These are phyloP conservation scores for Arachis monticola DNA, from an alignment of 331 rosid species.

Conservation along the genomic window DNA sequence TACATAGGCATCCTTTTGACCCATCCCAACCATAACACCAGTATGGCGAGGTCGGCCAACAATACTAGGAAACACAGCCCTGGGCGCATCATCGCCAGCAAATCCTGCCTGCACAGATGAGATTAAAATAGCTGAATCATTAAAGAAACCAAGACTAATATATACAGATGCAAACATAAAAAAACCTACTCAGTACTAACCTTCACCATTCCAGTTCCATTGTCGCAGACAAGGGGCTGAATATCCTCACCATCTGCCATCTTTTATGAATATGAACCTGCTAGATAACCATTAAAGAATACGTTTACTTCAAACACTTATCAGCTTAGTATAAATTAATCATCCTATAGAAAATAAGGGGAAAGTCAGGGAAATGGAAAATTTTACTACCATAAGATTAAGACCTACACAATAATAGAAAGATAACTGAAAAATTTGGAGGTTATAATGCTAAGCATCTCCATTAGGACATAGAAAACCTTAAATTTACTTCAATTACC, in stretches of 20 bases:
- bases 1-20: conserved; percentile 55
- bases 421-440: background rate
- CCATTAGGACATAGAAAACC: background rate
- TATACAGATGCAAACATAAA: background rate
- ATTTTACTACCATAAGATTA: background rate
- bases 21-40: conserved; percentile 57
- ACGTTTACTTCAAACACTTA: background rate
- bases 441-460: background rate
- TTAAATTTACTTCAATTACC: background rate
- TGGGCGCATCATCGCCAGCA: conserved; percentile 61
- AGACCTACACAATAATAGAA: background rate
- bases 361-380: background rate
- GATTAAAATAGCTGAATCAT: background rate
- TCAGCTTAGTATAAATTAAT: background rate
- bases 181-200: conserved; percentile 31
- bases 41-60: conserved; percentile 57
- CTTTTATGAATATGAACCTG: conserved; percentile 37
- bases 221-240: conserved; percentile 54
- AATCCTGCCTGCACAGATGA: conserved; percentile 48
- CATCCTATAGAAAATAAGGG: background rate
- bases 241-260: conserved; percentile 54
- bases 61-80: conserved; percentile 59
- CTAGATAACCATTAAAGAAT: background rate
- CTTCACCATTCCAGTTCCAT: conserved; percentile 62
- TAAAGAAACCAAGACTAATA: background rate